Base-by-base conservation (phyloP, 805 yeast genomes). In the Lipomyces kockii region DNA sequence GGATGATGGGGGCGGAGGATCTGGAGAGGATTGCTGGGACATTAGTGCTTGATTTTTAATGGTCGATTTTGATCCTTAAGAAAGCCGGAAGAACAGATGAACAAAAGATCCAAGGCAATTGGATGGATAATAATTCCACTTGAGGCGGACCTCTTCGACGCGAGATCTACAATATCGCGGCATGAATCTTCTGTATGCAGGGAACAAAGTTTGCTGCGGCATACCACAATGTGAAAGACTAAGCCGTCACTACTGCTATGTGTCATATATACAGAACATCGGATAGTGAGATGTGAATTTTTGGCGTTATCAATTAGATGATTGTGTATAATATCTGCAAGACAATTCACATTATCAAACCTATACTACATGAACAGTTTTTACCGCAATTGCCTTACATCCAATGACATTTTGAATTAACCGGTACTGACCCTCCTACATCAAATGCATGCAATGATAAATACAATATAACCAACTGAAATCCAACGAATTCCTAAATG, bases 21-120 rank as follows among this genome's bases (percentile, higher is more conserved):
- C 74, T 84, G 56, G 75, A 79, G 4, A 80, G 79, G 58, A 74
- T 83, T 4, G 84, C 84, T 2, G 86, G 86, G 11, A 78, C 83
- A 5, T 74, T 84, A 29, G 78, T 83, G 37, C 74, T 83, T 60
- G 86, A 83, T 62, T 83, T 83, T 70, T 83, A 60, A 62, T 1
- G 17, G 7, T n/a, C 11, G 12, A 29, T 2, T 17, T 9, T 27
- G 7, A 3, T 35, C 9, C 20, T 17, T 12, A 37, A 27, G 4
- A 27, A 25, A 14, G 12, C 22, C 27, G 20, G 37, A 54, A 29
- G 27, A 32, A 11, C 14, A 29, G 32, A 22, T 34, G 37, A 2
- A 32, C 22, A 53, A n/a, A 22, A 3, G 20, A 32, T 17, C 17
- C 14, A 11, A 8, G 39, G 0, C 4, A 37, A 37, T 37, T 3